Percentiles rank a stretch among this genome's conserved stretches.
These are phyloP conservation scores for Salpingoeca rosetta DNA, from an alignment of 78 protist species.

Conservation along the genomic window DNA sequence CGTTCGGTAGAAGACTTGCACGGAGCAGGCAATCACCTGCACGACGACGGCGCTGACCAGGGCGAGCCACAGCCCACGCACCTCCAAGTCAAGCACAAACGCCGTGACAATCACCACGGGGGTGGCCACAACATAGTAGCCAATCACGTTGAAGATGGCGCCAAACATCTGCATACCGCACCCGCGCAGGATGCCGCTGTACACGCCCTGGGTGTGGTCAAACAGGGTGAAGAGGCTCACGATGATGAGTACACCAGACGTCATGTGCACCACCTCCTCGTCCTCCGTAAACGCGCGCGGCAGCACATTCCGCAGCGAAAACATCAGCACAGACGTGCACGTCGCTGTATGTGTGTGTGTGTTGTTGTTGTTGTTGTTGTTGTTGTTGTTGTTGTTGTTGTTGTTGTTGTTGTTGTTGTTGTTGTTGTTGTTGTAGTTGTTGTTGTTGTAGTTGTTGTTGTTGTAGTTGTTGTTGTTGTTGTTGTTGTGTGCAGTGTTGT, in stretches of 20 bases:
- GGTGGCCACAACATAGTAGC: background rate
- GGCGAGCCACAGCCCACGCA: no score
- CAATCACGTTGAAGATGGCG: background rate
- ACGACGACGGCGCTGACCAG: no score
- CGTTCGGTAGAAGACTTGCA: no score
- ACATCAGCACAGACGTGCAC: no score
- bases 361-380: no score
- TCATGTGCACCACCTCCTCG: background rate
- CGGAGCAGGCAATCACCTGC: no score
- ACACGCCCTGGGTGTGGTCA: constrained; percentile 1
- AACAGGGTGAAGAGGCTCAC: background rate
- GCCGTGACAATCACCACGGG: background rate
- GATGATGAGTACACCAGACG: background rate
- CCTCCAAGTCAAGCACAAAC: no score
- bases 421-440: no score
- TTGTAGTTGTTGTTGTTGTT: background rate
- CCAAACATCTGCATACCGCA: background rate
- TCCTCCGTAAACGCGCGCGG: background rate
- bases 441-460: background rate
- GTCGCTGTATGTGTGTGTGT: no score
- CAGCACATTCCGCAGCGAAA: background rate
- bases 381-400: no score
- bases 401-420: no score
- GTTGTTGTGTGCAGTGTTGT: background rate
- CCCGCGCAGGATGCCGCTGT: constrained; percentile 1